Evolutionary conservation across 2,329 filamentous ascomycete species (phyloP), one percentile per base, ranked within the genome.

Genomic region (Fusarium scirpi): DNA sequence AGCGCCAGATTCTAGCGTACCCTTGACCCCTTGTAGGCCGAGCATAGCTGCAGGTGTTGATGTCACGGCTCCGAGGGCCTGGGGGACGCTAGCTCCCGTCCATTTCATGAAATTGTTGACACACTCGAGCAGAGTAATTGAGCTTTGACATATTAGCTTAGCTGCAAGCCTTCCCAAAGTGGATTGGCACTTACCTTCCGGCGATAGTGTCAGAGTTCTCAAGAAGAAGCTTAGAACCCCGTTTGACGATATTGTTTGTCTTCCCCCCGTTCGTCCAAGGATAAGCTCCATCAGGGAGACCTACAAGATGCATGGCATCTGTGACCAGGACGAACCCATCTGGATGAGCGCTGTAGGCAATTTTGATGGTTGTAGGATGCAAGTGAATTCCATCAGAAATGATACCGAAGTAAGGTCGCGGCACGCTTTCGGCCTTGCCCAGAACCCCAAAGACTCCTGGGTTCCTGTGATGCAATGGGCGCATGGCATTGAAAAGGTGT

Each of bases 401-500:
- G 76, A 97, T 88, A 62, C 94, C 94, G 78, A 95, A 98, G 79
- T 87, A 97, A 0, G 94, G 94, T 54, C 91, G 85, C 15, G 81
- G 78, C 58, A 83, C 76, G 65, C 80, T 84, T 74, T 91, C 87
- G 11, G 86, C 86, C 67, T 87, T 87, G 64, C 94, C 94, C 16
- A 98, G 83, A 1, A 97, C 89, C 29, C 94, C 94, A 78, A 97
- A 97, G 73, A 97, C 90, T 40, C 94, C 94, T 0, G 94, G 94
- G 80, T 97, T 94, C 62, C 94, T 91, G 84, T 98, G 94, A 79
- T 96, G 93, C 53, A 97, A 88, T 16, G 94, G 94, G 1, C 90
- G 87, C 94, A 97, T 97, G 27, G 94, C 94, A 78, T 97, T 97
- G 87, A 97, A 97, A 3, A 97, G 85, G 76, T 97, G 94, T 0